Evolutionary conservation across 1,284 basidiomycete genomes (phyloP), one percentile per base, ranked within the genome.

Genomic region (Inonotus hispidus): DNA sequence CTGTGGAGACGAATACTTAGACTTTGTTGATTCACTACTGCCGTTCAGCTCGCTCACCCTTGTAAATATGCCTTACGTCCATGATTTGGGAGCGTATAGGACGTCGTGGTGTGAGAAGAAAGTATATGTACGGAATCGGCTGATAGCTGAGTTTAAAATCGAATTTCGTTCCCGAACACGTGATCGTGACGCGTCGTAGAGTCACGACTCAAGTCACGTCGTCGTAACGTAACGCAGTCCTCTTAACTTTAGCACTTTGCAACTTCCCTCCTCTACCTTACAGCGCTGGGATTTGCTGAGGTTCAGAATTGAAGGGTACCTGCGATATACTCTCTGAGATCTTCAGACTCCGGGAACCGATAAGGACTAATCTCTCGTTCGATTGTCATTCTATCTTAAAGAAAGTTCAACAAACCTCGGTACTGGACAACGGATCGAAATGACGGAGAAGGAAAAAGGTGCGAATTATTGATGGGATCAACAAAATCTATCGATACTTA

Each of bases 401-500:
- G 32, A 32, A 32, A 32, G 32, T 8, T 32, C 32, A 32, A 32
- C n/a, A n/a, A n/a, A n/a, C 32, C 32, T 32, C 8, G 8, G 32
- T 32, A 32, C 32, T 32, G 8, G 32, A 32, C 32, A 32, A 8
- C 8, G 8, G 32, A 4, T 32, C 32, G 32, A 32, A 21, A 66
- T 66, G 65, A 54, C 61, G 10, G 61, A 67, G 27, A 64, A 66
- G 58, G 65, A 57, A 49, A 65, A 61, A 60, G 63, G 60, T 62
- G 19, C 41, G 59, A 16, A 21, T 29, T 46, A 23, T n/a, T n/a
- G 5, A 11, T 13, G 37, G 39, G 2, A 19, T 52, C 23, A 16
- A 58, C 21, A 4, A 8, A 25, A 19, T 2, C 21, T 21, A 46
- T 37, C 6, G 14, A 41, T 38, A 29, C 4, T 10, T 43, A 19